Conservation (phyloP, 2,329 filamentous ascomycete species). For the Claviceps paspali region DNA sequence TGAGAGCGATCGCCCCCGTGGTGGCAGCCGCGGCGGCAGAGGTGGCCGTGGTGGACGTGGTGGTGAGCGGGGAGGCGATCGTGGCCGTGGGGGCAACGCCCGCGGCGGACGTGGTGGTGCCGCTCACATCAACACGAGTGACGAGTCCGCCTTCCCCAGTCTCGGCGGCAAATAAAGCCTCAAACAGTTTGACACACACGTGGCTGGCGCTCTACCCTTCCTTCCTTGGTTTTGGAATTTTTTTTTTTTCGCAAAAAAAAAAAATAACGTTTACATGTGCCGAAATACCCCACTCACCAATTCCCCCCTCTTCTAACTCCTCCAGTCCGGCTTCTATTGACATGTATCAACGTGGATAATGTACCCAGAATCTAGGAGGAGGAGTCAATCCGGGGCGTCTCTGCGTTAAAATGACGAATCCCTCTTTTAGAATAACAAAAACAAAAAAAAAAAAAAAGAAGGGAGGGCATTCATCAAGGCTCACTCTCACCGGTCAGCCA, state of each 20-base stretch:
- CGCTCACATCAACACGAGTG: slow-evolving; percentile 38
- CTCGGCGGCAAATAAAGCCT: slow-evolving; percentile 35
- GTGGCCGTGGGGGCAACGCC: slow-evolving; percentile 27
- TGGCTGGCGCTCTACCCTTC: too few species aligned
- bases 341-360: slow-evolving; percentile 4
- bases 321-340: slow-evolving; percentile 4
- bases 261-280: slow-evolving; percentile 5
- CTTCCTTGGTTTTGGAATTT: too few species aligned
- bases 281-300: slow-evolving; percentile 4
- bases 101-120: slow-evolving; percentile 26
- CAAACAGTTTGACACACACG: too few species aligned
- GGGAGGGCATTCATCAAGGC: too few species aligned
- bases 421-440: too few species aligned
- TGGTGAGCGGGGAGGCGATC: slow-evolving; percentile 32
- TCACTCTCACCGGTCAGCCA: too few species aligned
- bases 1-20: slow-evolving; percentile 47
- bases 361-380: slow-evolving; percentile 1
- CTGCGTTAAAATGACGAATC: too few species aligned
- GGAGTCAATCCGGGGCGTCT: too few species aligned
- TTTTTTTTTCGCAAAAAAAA: too few species aligned
- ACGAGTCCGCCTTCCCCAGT: slow-evolving; percentile 45
- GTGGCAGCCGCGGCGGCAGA: slow-evolving; percentile 35
- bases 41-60: slow-evolving; percentile 38
- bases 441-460: too few species aligned
- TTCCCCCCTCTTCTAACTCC: neutral